Base-by-base conservation (phyloP, 306 rosid genomes). In the Rosa persica region DNA sequence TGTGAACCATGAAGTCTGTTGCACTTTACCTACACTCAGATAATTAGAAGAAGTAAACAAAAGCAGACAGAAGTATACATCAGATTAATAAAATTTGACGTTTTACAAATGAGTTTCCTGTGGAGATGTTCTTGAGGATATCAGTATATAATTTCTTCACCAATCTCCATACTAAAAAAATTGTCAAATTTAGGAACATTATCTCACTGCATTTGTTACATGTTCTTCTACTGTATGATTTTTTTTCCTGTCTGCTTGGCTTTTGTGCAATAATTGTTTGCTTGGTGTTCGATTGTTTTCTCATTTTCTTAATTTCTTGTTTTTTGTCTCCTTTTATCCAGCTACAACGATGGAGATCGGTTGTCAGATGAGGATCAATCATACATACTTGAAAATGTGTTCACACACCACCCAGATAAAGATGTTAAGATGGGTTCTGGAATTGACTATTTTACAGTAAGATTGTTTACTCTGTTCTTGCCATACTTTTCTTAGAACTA, bases 301-400 rank as follows among this genome's bases (percentile, higher is more conserved):
- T 61, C 25, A 68, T 76, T 46, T 60, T n/a, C 68, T 23, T 46
- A 16, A 72, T 61, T 69, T 52, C 76, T 85, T 17, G 78, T 70
- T 62, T 82, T 69, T 68, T 83, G 34, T 57, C 15, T 82, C 74
- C 75, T 42, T 79, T 27, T 71, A 30, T 82, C 62, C 79, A 95
- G 98, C 88, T 93, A 91, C 82, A 91, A 74, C 30, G 99, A 95
- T 82, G 98, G 98, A 48, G 98, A 95, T 73, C 97, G 96, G 1
- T 74, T 95, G 36, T 81, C 91, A 75, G 86, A 86, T 2, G 96
- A 88, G 12, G 99, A 95, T 80, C 96, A 89, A 30, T 55, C 72
- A 8, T 95, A 69, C 76, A 78, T 95, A 25, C 81, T 85, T 30
- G 93, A 95, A 39, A 89, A 86, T 77, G 97, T 95, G 34, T 91